Evolutionary conservation across 345 rosid species (phyloP).

Genomic region (Cardamine chenopodiifolia): DNA sequence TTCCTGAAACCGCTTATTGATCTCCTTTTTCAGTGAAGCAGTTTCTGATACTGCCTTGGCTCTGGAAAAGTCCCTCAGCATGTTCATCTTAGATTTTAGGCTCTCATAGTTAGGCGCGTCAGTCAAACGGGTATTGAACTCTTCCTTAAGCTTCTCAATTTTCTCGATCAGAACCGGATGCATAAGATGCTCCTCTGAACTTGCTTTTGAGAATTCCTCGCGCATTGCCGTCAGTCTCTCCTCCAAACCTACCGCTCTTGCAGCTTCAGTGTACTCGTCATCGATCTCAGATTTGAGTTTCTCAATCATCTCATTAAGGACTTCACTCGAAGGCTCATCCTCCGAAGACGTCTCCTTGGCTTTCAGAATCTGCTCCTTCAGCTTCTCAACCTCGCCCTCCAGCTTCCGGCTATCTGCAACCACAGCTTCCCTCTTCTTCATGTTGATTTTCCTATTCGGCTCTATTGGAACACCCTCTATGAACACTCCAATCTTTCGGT

Average conservation of each 20-base stretch:
- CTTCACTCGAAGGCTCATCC: conserved; percentile 50
- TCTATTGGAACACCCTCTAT: conserved; percentile 67
- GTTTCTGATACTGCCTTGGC: conserved; percentile 53
- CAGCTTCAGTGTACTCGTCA: conserved; percentile 72
- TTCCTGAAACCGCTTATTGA: conserved; percentile 65
- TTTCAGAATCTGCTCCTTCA: conserved; percentile 65
- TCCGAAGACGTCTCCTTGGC: conserved; percentile 63
- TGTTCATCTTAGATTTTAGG: conserved; percentile 68
- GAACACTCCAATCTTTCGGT: conserved; percentile 81
- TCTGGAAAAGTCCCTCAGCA: conserved; percentile 67
- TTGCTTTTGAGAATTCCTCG: conserved; percentile 56
- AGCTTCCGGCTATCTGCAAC: conserved; percentile 53
- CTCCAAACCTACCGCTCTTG: conserved; percentile 56
- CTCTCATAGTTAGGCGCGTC: conserved; percentile 64
- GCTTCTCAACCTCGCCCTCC: conserved; percentile 67
- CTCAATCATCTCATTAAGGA: conserved; percentile 62
- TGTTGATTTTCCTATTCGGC: conserved; percentile 63
- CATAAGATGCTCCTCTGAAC: conserved; percentile 57
- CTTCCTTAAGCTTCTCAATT: conserved; percentile 67
- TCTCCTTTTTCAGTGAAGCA: conserved; percentile 49
- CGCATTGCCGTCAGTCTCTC: conserved; percentile 55
- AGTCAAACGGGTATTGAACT: conserved; percentile 54
- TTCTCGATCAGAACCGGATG: conserved; percentile 61
- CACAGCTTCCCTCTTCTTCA: conserved; percentile 68
- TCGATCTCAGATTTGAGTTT: conserved; percentile 73